Percentiles rank a stretch among this genome's conserved stretches.
phyloP scores from a whole-genome alignment of 352 stramenopile species.

The Globisporangium carolinianum region DNA sequence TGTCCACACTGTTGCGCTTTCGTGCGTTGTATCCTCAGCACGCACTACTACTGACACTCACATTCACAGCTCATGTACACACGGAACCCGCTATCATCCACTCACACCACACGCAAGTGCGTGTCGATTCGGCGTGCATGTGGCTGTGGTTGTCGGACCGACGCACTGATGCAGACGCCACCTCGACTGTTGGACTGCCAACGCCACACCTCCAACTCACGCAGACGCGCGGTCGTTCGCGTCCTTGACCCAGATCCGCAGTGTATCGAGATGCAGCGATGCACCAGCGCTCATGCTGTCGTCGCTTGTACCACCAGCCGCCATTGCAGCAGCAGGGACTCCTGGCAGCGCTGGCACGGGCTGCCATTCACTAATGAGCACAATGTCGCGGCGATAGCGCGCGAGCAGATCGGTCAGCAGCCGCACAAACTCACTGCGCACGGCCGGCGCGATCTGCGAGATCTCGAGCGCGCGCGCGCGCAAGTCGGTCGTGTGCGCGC shows the following conservation, averaged over 20 bases:
- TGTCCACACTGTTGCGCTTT: no score
- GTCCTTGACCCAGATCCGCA: constrained; percentile 73
- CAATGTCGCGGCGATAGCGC: constrained; percentile 56
- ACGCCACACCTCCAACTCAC: no score
- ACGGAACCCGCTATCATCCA: no score
- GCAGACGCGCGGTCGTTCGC: background rate
- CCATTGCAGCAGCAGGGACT: constrained; percentile 5
- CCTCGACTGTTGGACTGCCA: no score
- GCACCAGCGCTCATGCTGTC: constrained; percentile 10
- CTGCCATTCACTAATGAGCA: constrained; percentile 66
- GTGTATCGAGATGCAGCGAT: constrained; percentile 41
- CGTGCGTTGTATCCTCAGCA: no score
- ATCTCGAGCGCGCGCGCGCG: constrained; percentile 62
- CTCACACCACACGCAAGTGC: no score
- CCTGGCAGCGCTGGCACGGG: constrained; percentile 23
- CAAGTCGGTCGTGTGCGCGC: constrained; percentile 55
- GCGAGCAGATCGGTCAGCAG: constrained; percentile 47
- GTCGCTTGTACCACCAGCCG: constrained; percentile 8
- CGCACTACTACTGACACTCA: no score
- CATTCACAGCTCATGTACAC: no score
- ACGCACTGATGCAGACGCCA: no score
- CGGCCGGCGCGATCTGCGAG: constrained; percentile 55
- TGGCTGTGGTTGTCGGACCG: no score
- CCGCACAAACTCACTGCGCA: constrained; percentile 61
- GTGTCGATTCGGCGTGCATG: no score